These are phyloP conservation scores for Globisporangium abappressorium DNA, from an alignment of 352 stramenopile genomes.

Conservation along the genomic window DNA sequence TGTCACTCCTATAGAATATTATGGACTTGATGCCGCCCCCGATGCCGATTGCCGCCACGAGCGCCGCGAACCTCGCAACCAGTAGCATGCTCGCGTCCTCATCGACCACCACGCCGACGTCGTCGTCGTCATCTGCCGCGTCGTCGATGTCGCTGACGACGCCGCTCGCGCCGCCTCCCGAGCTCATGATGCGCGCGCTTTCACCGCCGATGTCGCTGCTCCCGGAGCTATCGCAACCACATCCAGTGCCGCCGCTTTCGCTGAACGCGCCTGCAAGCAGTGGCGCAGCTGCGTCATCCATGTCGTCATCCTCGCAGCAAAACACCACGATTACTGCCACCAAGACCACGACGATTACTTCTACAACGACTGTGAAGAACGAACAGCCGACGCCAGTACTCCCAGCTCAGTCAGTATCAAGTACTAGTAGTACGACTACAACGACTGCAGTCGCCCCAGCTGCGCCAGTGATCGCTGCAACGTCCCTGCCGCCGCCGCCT, in stretches of 20 bases:
- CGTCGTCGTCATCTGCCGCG: constrained; percentile 24
- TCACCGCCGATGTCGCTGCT: constrained; percentile 68
- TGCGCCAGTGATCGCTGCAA: constrained; percentile 1
- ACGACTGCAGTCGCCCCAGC: not conserved
- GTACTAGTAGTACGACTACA: not conserved
- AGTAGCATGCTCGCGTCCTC: constrained; percentile 7
- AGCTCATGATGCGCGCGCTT: constrained; percentile 70
- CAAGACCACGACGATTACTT: constrained; percentile 9
- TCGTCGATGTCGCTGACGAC: constrained; percentile 40
- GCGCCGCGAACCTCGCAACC: constrained; percentile 5
- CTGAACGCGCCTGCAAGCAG: constrained; percentile 17
- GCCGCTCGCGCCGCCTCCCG: constrained; percentile 52
- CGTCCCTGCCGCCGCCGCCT: constrained; percentile 7
- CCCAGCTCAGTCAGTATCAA: constrained; percentile 2
- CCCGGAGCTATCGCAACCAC: constrained; percentile 49
- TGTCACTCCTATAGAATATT: constrained; percentile 44
- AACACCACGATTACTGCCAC: not conserved
- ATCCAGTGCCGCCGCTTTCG: constrained; percentile 29
- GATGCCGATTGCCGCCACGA: constrained; percentile 19
- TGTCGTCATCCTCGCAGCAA: not conserved
- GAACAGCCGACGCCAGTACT: not conserved
- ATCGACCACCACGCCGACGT: constrained; percentile 2
- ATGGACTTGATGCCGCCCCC: constrained; percentile 70
- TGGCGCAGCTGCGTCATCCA: not conserved
- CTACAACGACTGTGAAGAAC: constrained; percentile 5